phyloP scores from a whole-genome alignment of 257 asterid species.

The Nicotiana tabacum region DNA sequence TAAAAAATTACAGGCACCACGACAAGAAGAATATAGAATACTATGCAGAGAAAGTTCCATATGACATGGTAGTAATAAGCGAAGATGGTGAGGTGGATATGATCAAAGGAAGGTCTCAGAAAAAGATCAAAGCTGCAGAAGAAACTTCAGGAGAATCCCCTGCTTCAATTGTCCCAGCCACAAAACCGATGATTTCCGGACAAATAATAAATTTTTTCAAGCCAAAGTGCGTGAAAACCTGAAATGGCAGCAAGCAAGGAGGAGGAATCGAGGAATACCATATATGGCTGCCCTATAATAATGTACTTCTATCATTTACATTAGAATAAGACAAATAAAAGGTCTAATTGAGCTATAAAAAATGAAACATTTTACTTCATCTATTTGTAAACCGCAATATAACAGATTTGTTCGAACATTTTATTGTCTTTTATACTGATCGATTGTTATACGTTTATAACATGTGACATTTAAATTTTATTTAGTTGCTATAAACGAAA shows the following conservation, averaged over 20 bases:
- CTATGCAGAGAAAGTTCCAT: constrained; percentile 30
- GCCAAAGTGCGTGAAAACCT: constrained; percentile 17
- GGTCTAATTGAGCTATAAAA: not conserved
- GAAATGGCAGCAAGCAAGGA: not conserved
- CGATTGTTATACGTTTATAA: too few relatives aligned
- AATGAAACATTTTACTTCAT: not conserved
- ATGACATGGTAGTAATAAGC: constrained; percentile 28
- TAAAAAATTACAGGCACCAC: constrained; percentile 27
- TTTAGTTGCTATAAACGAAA: too few relatives aligned
- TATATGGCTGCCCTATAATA: not conserved
- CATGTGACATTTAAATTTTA: too few relatives aligned
- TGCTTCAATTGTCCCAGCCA: constrained; percentile 6
- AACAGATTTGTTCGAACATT: too few relatives aligned
- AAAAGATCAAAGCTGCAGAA: not conserved
- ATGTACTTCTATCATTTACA: too few relatives aligned
- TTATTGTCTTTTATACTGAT: too few relatives aligned
- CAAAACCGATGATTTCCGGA: constrained; percentile 19
- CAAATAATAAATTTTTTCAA: constrained; percentile 30
- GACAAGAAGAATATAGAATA: constrained; percentile 30
- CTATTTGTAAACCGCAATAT: not conserved
- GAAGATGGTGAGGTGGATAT: constrained; percentile 35
- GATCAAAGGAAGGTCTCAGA: constrained; percentile 20
- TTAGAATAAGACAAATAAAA: not conserved
- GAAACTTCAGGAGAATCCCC: constrained; percentile 22
- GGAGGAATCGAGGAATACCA: not conserved